Conservation (phyloP, 2,329 filamentous ascomycete genomes). For the Bipolaris bicolor region DNA sequence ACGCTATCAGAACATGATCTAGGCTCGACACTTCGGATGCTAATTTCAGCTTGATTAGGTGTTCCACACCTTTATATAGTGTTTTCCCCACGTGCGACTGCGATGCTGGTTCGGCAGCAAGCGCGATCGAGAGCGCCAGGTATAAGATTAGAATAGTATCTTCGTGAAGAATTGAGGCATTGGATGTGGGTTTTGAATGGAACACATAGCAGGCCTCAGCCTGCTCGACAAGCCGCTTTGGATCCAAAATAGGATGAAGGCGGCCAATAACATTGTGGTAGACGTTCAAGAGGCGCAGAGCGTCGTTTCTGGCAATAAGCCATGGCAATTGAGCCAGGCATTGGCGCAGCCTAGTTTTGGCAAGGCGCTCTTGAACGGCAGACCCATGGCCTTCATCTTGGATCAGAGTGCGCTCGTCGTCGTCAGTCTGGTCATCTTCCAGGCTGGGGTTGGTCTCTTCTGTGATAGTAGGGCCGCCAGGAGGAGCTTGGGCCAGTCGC, state of each 20-base stretch:
- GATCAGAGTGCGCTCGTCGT: not conserved
- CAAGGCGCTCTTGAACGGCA: slow-evolving; percentile 1
- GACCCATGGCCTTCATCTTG: not conserved
- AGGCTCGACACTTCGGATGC: not conserved
- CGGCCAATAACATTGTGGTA: not conserved
- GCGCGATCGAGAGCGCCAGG: not conserved
- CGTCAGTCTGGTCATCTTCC: not conserved
- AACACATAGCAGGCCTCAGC: not conserved
- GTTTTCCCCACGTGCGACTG: not conserved
- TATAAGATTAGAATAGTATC: not conserved
- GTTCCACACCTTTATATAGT: not conserved
- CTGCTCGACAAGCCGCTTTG: slow-evolving; percentile 1
- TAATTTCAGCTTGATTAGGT: not conserved
- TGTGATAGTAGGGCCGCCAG: not conserved
- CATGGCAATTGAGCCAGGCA: not conserved
- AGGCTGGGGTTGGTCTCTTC: not conserved
- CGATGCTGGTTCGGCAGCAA: not conserved
- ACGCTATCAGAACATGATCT: slow-evolving; percentile 1
- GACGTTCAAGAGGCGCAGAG: not conserved
- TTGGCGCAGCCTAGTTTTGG: not conserved
- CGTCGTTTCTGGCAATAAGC: not conserved
- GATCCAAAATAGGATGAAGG: slow-evolving; percentile 1
- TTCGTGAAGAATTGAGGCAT: not conserved
- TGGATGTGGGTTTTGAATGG: not conserved
- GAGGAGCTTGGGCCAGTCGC: not conserved